Evolutionary conservation across 2,329 filamentous ascomycete genomes (phyloP), one percentile per base, ranked within the genome.

Genomic region (Didymella pomorum): DNA sequence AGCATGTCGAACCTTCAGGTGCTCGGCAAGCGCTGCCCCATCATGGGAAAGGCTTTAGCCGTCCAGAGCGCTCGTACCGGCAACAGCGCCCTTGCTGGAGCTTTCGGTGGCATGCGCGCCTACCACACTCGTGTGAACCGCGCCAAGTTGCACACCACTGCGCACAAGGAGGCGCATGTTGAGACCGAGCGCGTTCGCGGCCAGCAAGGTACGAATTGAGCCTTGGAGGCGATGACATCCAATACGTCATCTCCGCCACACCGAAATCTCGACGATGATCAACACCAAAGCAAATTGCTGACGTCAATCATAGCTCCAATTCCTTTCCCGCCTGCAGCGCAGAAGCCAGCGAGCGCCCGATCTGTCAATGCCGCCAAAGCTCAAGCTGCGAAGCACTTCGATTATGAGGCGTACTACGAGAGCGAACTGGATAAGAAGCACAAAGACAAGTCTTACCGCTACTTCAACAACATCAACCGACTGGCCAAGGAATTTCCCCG

Each of bases 381-480:
- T 51, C 81, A 84, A 4, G 73, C 79, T 41, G 83, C 83, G 31
- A 74, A 78, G 33, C 91, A 88, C 72, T 99, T 97, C 79, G 86
- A 98, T 79, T 99, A 99, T 73, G 88, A 97, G 71, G 86, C 78
- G 45, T 99, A 97, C 79, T 99, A 98, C 81, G 81, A 89, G 65
- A 82, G 82, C 61, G 94, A 99, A 78, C 81, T 99, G 68, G 92
- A 97, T 71, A 98, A 97, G 86, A 99, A 99, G 83, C 95, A 97
- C 85, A 93, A 96, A 84, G 95, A 99, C 85, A 98, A 97, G 83
- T 97, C 93, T 51, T 99, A 99, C 83, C 92, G 95, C 74, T 98
- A 98, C 83, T 99, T 99, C 84, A 99, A 99, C 85, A 99, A 99
- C 83, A 99, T 99, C 87, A 99, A 99, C 76, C 93, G 95, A 33